Conservation (phyloP, 768 basidiomycete species). For the Artomyces pyxidatus region DNA sequence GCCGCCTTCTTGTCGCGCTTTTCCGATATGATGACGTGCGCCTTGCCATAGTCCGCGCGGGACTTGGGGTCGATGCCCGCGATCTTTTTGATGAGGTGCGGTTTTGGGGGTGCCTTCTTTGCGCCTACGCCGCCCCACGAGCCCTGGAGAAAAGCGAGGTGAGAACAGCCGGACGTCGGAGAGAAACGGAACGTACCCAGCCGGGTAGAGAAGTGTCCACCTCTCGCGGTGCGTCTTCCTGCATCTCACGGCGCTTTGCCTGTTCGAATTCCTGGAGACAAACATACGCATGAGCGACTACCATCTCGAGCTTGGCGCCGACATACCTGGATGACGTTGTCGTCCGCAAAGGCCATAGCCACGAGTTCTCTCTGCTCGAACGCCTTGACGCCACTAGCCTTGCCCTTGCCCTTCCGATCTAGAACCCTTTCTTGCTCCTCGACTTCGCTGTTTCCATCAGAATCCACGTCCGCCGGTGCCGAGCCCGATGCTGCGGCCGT, state of each 20-base stretch:
- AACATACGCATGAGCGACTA: constrained; percentile 3
- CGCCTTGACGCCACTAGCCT: constrained; percentile 41
- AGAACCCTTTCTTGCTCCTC: constrained; percentile 57
- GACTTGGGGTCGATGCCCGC: constrained; percentile 72
- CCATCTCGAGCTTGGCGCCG: not conserved
- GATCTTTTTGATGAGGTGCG: constrained; percentile 70
- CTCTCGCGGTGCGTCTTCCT: constrained; percentile 79
- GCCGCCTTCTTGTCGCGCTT: constrained; percentile 90
- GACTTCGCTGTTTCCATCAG: constrained; percentile 56
- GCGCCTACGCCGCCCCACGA: constrained; percentile 84
- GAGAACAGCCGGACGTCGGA: not conserved
- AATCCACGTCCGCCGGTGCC: constrained; percentile 31
- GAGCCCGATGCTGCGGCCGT: constrained; percentile 10
- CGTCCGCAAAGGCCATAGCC: constrained; percentile 91
- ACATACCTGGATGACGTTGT: constrained; percentile 91
- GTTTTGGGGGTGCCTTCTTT: constrained; percentile 50
- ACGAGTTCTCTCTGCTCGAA: constrained; percentile 92
- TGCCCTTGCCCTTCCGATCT: constrained; percentile 37
- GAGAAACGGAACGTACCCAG: constrained; percentile 57
- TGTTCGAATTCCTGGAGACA: constrained; percentile 70
- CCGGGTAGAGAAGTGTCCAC: constrained; percentile 90
- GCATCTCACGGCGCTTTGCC: constrained; percentile 74
- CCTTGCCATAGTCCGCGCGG: constrained; percentile 78
- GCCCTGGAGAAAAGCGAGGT: constrained; percentile 42
- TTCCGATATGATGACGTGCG: constrained; percentile 93